Conservation (phyloP, 1,284 basidiomycete genomes). For the Pisolithus thermaeus region DNA sequence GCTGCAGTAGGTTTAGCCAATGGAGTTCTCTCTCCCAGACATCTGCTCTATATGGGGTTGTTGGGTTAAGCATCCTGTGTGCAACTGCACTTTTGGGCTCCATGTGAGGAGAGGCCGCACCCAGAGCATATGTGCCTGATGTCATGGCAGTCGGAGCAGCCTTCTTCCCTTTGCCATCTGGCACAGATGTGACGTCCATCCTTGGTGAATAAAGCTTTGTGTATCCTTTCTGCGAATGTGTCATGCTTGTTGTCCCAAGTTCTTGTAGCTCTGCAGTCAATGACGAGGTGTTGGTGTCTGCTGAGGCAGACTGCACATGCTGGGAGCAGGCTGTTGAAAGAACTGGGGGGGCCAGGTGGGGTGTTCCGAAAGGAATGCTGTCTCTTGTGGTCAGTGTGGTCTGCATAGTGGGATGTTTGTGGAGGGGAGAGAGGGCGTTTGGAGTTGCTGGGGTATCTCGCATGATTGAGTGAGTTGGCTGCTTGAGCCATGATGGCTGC, state of each 20-base stretch:
- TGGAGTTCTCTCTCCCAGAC: neutral
- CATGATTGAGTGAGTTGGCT: too few relatives aligned
- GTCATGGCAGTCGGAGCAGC: neutral
- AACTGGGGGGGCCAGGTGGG: too few relatives aligned
- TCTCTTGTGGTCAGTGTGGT: too few relatives aligned
- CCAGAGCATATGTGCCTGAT: neutral
- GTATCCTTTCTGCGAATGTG: neutral
- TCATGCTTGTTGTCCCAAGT: neutral
- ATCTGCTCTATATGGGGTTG: conserved; percentile 8
- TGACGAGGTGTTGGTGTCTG: neutral
- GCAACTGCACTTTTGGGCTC: conserved; percentile 5
- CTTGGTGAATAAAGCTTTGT: neutral
- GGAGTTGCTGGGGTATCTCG: too few relatives aligned
- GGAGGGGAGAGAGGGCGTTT: too few relatives aligned
- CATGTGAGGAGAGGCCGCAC: conserved; percentile 10
- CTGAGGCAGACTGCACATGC: neutral
- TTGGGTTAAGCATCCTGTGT: too few relatives aligned
- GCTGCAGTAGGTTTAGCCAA: neutral
- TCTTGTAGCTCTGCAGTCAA: neutral
- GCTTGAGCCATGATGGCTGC: too few relatives aligned
- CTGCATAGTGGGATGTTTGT: too few relatives aligned
- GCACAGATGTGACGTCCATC: neutral
- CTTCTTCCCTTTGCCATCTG: too few relatives aligned
- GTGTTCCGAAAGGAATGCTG: too few relatives aligned
- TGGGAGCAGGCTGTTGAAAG: neutral